Evolutionary conservation across 2,329 filamentous ascomycete genomes (phyloP), one percentile per base, ranked within the genome.

Genomic region (Metarhizium robertsii): DNA sequence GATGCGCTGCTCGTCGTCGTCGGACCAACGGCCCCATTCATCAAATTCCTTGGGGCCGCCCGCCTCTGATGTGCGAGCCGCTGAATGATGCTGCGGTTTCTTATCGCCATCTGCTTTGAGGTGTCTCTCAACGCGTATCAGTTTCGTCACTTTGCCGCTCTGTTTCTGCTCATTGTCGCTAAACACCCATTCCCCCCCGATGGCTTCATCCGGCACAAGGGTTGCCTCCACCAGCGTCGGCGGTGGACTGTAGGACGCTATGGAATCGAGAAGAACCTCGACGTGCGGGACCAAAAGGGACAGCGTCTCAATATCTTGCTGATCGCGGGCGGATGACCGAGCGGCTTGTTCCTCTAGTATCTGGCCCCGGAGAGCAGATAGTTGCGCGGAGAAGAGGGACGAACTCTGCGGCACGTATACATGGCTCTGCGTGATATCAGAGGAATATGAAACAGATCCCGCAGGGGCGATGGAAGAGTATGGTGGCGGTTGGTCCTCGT

Each of bases 121-220:
- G 11, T 61, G 53, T 30, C 58, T 56, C 2, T 11, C 30, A 1
- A 75, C 66, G 4, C 68, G 65, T 3, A 69, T 61, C 2, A 76
- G 59, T 1, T 59, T 61, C 1, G 69, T 64, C 0, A 70, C 52
- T 48, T 72, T 67, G 2, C 67, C 70, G 4, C 52, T 54, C 3
- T 59, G 51, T 16, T 60, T 60, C 4, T 71, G 65, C 7, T 64
- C 64, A 8, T 64, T 62, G 2, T 72, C 72, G 49, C 62, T 70
- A 29, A 73, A 65, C 16, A 46, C 55, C 73, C 74, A 76, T 1
- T 59, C 62, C 1, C 57, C 45, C 0, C 65, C 68, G 0, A 79
- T 71, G 4, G 72, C 73, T 4, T 63, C 61, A 2, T 62, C 71
- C 0, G 78, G 78, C 0, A 80, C 70, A 40, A 81, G 63, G 7